Evolutionary conservation across 2,329 filamentous ascomycete genomes (phyloP).

Genomic region (Magnaporthiopsis incrustans): DNA sequence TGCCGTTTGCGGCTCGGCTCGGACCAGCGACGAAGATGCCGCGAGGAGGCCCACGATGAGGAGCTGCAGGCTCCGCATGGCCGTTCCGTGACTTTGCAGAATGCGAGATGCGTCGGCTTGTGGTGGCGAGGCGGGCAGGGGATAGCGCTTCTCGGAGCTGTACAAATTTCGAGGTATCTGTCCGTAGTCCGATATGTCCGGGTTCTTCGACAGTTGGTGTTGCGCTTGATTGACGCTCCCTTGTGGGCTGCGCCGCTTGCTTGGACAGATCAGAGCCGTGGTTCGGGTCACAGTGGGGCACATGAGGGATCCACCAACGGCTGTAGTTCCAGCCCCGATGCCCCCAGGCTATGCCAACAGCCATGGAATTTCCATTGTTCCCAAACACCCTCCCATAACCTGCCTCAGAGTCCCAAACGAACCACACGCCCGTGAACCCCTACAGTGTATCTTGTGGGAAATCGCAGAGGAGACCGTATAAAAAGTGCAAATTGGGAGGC

Average conservation of each 20-base stretch:
- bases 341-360: too few species aligned
- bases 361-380: too few species aligned
- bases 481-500: background rate
- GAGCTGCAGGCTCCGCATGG: constrained; percentile 35
- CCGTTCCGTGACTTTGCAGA: background rate
- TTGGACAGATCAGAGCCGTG: background rate
- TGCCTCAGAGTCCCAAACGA: too few species aligned
- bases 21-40: constrained; percentile 21
- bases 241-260: background rate
- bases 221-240: too few species aligned
- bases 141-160: background rate
- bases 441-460: background rate
- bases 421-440: too few species aligned
- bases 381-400: too few species aligned
- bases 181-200: background rate
- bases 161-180: background rate
- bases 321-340: too few species aligned
- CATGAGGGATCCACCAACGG: background rate
- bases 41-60: constrained; percentile 30
- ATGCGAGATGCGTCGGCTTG: background rate
- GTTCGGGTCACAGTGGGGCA: background rate
- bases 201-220: too few species aligned
- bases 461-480: background rate
- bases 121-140: too few species aligned
- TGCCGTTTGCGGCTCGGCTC: constrained; percentile 34